A percentile compares a stretch with the other conserved stretches of the same genome.
These are phyloP conservation scores for Sonneratia alba DNA, from an alignment of 345 rosid species.

Conservation along the genomic window DNA sequence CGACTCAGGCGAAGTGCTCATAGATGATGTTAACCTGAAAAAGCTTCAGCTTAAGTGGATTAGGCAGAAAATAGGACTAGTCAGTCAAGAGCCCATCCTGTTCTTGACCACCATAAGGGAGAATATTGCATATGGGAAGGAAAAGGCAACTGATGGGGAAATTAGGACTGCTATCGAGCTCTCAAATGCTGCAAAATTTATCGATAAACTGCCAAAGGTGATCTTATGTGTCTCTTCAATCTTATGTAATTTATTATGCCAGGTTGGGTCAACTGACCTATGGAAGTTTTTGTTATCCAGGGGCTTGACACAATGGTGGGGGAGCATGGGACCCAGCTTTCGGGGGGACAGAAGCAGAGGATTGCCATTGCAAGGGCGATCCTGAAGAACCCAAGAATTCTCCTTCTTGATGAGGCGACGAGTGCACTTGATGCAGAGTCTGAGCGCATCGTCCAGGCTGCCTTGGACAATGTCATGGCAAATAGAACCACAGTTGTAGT, in stretches of 20 bases:
- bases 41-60: slow-evolving; percentile 48
- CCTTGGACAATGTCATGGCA: slow-evolving; percentile 53
- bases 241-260: neutral
- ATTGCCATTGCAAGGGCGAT: slow-evolving; percentile 75
- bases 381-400: slow-evolving; percentile 69
- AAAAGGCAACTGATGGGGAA: slow-evolving; percentile 40
- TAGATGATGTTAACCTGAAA: slow-evolving; percentile 47
- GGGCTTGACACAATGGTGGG: slow-evolving; percentile 86
- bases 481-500: slow-evolving; percentile 74
- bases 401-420: slow-evolving; percentile 87
- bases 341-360: slow-evolving; percentile 66
- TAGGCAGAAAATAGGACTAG: slow-evolving; percentile 51
- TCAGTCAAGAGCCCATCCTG: slow-evolving; percentile 58
- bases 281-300: slow-evolving; percentile 12
- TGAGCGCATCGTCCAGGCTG: slow-evolving; percentile 71
- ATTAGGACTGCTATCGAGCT: slow-evolving; percentile 45
- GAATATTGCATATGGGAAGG: slow-evolving; percentile 64
- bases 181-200: slow-evolving; percentile 58
- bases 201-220: slow-evolving; percentile 57
- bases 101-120: slow-evolving; percentile 46
- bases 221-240: neutral
- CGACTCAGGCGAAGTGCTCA: slow-evolving; percentile 48
- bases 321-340: slow-evolving; percentile 76
- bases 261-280: neutral
- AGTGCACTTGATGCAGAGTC: slow-evolving; percentile 84